phyloP scores from a whole-genome alignment of 208 protist genomes.

The Crithidia fasciculata region DNA sequence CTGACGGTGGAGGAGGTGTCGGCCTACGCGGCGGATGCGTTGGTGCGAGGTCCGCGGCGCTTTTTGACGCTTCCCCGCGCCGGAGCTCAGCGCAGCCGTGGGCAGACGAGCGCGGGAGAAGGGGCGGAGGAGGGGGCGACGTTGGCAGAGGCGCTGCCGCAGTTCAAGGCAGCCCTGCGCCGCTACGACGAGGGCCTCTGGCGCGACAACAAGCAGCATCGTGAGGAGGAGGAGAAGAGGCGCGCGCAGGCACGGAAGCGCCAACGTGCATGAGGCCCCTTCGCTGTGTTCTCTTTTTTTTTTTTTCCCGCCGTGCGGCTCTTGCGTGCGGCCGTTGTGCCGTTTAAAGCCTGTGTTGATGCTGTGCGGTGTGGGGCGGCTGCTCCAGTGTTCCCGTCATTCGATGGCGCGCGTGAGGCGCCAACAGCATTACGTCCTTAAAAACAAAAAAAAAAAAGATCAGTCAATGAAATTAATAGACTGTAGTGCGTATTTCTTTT shows the following conservation, averaged over 20 bases:
- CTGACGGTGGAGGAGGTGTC: slow-evolving; percentile 38
- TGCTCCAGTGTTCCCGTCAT: too few species aligned
- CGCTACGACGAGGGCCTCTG: slow-evolving; percentile 74
- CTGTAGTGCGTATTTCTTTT: too few species aligned
- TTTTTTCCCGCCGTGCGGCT: too few species aligned
- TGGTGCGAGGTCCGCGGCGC: slow-evolving; percentile 8
- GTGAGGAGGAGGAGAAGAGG: slow-evolving; percentile 38
- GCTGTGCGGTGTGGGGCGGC: too few species aligned
- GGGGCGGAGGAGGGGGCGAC: slow-evolving; percentile 19
- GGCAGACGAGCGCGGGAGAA: not conserved
- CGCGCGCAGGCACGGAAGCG: slow-evolving; percentile 14
- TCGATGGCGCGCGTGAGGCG: too few species aligned
- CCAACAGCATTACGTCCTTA: too few species aligned
- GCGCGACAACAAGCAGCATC: slow-evolving; percentile 36
- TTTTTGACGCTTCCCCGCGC: slow-evolving; percentile 27
- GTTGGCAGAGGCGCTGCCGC: slow-evolving; percentile 45
- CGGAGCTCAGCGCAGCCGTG: slow-evolving; percentile 3
- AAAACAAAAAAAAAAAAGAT: too few species aligned
- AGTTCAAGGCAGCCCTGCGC: slow-evolving; percentile 62
- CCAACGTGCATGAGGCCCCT: not conserved
- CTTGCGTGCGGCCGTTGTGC: too few species aligned
- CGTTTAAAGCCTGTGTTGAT: too few species aligned
- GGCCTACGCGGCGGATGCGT: slow-evolving; percentile 21
- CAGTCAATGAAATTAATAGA: too few species aligned
- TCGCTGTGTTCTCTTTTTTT: too few species aligned